Percentiles rank a stretch among this genome's conserved stretches.
phyloP scores from a whole-genome alignment of 805 yeast genomes.

The Myxozyma geophila region DNA sequence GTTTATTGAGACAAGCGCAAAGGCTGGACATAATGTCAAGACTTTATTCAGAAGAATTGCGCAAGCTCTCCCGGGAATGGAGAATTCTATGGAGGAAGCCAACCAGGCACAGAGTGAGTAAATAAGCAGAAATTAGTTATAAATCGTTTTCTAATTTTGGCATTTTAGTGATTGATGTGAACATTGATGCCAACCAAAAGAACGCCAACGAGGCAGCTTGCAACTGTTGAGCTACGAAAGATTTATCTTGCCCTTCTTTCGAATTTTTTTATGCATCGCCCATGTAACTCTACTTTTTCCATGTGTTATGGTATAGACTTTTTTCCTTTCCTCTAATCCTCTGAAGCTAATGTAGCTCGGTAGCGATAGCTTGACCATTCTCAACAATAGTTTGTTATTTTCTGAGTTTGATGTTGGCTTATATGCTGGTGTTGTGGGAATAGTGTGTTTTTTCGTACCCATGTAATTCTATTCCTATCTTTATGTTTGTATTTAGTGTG shows the following conservation, averaged over 20 bases:
- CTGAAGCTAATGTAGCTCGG: no score
- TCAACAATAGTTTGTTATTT: no score
- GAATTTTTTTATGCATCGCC: not conserved
- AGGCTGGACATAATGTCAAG: slow-evolving; percentile 93
- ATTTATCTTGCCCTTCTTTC: not conserved
- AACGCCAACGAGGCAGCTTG: slow-evolving; percentile 24
- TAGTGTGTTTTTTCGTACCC: not conserved
- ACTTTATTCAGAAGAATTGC: slow-evolving; percentile 88
- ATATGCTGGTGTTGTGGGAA: no score
- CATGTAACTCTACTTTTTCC: no score
- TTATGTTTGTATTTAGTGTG: not conserved
- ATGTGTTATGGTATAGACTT: no score
- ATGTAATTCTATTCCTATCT: not conserved
- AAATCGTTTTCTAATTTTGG: not conserved
- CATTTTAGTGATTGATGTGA: slow-evolving; percentile 34
- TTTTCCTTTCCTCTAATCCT: no score
- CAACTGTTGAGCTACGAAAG: slow-evolving; percentile 17
- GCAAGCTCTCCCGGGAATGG: slow-evolving; percentile 84
- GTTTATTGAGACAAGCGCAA: slow-evolving; percentile 91
- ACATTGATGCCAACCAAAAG: slow-evolving; percentile 33
- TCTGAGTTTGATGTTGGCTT: no score
- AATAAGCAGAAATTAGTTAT: not conserved
- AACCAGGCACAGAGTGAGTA: slow-evolving; percentile 32
- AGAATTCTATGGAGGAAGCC: slow-evolving; percentile 39
- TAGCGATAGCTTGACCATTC: no score